Evolutionary conservation across 345 rosid genomes (phyloP).

Genomic region (Eucalyptus regnans): DNA sequence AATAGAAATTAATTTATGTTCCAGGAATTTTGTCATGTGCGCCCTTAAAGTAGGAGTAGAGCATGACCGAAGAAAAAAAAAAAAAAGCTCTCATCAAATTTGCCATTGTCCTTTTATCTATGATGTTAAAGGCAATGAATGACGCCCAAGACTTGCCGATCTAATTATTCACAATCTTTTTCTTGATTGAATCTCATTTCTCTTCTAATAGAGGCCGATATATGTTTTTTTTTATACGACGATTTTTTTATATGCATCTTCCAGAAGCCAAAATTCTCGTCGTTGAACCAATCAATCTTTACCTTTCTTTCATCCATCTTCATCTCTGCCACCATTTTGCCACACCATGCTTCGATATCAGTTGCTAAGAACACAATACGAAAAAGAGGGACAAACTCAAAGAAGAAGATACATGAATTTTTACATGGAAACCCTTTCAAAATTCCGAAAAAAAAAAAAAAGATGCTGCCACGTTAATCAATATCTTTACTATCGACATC

Average conservation of each 20-base stretch:
- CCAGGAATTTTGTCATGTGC: too few relatives aligned
- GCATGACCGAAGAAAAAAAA: too few relatives aligned
- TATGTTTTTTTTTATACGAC: fast-evolving
- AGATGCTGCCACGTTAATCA: fast-evolving
- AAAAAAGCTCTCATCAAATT: neutral
- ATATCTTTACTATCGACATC: neutral
- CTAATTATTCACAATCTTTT: neutral
- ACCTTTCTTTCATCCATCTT: neutral
- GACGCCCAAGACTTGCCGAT: fast-evolving
- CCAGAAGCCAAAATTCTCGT: fast-evolving
- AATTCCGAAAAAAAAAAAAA: neutral
- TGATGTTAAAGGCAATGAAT: neutral
- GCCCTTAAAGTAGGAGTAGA: too few relatives aligned
- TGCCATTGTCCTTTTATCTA: fast-evolving
- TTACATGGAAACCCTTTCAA: neutral
- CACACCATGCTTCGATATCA: neutral
- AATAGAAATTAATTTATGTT: too few relatives aligned
- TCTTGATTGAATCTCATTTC: neutral
- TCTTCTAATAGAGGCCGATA: fast-evolving
- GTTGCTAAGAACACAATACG: neutral
- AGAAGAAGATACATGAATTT: neutral
- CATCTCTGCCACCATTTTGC: neutral
- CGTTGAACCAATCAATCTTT: fast-evolving
- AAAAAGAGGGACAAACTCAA: neutral
- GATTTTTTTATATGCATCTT: neutral